Conservation (phyloP, 805 yeast genomes). For the Brettanomyces nanus region DNA sequence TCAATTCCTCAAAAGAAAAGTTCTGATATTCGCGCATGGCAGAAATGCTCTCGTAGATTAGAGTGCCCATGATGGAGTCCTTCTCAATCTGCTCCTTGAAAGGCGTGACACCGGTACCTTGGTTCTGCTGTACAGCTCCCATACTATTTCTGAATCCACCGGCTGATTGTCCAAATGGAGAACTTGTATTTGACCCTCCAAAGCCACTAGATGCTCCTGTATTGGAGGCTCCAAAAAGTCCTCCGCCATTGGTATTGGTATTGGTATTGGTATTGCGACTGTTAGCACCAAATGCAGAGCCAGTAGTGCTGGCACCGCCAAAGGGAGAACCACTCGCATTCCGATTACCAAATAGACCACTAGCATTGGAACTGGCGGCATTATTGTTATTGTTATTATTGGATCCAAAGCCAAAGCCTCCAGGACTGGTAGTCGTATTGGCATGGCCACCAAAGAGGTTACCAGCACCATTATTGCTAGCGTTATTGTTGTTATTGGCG, state of each 20-base stretch:
- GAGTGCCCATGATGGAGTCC: conserved; percentile 51
- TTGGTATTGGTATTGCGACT: too few relatives aligned
- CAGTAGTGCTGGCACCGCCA: conserved; percentile 26
- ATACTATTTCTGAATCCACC: conserved; percentile 25
- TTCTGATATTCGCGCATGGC: conserved; percentile 87
- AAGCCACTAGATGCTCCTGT: conserved; percentile 22
- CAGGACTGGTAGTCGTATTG: conserved; percentile 5
- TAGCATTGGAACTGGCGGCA: conserved; percentile 8
- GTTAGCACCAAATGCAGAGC: conserved; percentile 7
- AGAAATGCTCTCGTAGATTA: conserved; percentile 63
- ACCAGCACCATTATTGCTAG: conserved; percentile 1
- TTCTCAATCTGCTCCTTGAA: conserved; percentile 65
- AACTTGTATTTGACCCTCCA: conserved; percentile 23
- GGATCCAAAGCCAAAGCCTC: conserved; percentile 7
- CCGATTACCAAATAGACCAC: conserved; percentile 19
- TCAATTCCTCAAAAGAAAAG: conserved; percentile 78
- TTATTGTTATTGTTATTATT: conserved; percentile 12
- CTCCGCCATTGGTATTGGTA: conserved; percentile 6
- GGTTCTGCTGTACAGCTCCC: conserved; percentile 30
- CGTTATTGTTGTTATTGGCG: conserved; percentile 7
- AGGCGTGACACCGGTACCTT: conserved; percentile 69
- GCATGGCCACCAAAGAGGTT: conserved; percentile 20
- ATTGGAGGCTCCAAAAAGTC: conserved; percentile 14
- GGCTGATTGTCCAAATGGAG: conserved; percentile 35
- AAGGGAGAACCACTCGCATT: conserved; percentile 23